These are phyloP conservation scores for Suillus sp. DNA, from an alignment of 768 basidiomycete genomes.

Conservation along the genomic window DNA sequence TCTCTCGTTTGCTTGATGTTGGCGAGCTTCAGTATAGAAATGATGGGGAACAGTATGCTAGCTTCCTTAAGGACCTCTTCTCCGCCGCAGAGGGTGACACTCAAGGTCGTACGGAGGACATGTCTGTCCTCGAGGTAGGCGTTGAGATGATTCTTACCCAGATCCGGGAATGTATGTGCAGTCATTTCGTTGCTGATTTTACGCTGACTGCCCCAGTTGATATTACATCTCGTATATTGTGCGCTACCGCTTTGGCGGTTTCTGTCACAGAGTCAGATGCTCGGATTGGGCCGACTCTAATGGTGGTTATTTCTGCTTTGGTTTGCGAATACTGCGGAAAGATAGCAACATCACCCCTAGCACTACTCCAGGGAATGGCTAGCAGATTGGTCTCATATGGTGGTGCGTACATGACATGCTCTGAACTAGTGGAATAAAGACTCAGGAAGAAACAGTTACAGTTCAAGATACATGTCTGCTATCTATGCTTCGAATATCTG, in stretches of 20 bases:
- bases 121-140: constrained; percentile 52
- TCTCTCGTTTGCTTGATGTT: constrained; percentile 56
- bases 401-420: constrained; percentile 40
- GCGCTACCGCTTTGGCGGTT: constrained; percentile 47
- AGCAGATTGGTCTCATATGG: constrained; percentile 41
- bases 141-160: constrained; percentile 58
- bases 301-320: constrained; percentile 70
- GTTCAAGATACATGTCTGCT: constrained; percentile 76
- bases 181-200: background rate
- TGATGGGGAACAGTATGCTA: constrained; percentile 63
- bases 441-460: constrained; percentile 44
- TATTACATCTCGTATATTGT: constrained; percentile 43
- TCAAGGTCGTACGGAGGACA: constrained; percentile 30
- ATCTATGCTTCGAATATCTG: constrained; percentile 67
- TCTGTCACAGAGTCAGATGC: constrained; percentile 42
- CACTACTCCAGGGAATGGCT: constrained; percentile 50
- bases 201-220: constrained; percentile 34
- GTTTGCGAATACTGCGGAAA: constrained; percentile 61
- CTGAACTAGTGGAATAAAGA: constrained; percentile 11
- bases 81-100: constrained; percentile 37
- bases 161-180: constrained; percentile 50
- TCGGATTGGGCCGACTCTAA: constrained; percentile 55
- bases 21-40: constrained; percentile 45
- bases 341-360: constrained; percentile 50
- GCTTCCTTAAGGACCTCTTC: constrained; percentile 46